Evolutionary conservation across 2,329 filamentous ascomycete genomes (phyloP), one percentile per base, ranked within the genome.

Genomic region (Helotiales sp.): DNA sequence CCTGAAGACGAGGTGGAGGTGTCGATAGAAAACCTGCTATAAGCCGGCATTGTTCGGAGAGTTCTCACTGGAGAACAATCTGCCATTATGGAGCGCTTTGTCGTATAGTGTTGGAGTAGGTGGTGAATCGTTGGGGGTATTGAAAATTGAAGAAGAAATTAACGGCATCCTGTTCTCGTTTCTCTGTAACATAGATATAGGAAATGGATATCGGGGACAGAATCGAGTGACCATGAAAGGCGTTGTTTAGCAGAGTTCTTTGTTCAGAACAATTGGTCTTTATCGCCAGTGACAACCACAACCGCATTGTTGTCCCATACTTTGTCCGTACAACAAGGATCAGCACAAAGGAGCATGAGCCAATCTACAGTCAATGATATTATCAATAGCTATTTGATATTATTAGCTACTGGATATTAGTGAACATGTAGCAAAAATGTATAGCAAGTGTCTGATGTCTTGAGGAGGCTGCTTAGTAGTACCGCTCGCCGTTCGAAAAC

Each of bases 401-500:
- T 9, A 48, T 61, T 58, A 64, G 55, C 31, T 12, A 36, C 48
- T 38, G 47, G 22, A 34, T 10, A 46, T 64, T 62, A 64, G 57
- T 57, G 17, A 5, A 31, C 27, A 47, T 51, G 53, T 30, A 62
- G 55, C 48, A 59, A 55, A 48, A 30, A 24, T 54, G 44, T 59
- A 24, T 61, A 62, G 60, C 58, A 60, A 58, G 25, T 54, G 46
- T 34, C 13, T 6, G 25, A 27, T 19, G 27, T 54, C 44, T 36
- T 31, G 30, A 30, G 7, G 46, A 44, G 44, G n/a, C n/a, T n/a
- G n/a, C n/a, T 66, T 42, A 65, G 38, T 61, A 63, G 17, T 56
- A 58, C 17, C 49, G 55, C 24, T 52, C 24, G n/a, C 55, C 53
- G 38, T 55, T 60, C 3, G 61, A 59, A 50, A 65, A 65, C 55